Percentiles rank a stretch among this genome's conserved stretches.
Conservation (phyloP, 495 filamentous ascomycete genomes). For the Beverwykella pulmonaria region DNA sequence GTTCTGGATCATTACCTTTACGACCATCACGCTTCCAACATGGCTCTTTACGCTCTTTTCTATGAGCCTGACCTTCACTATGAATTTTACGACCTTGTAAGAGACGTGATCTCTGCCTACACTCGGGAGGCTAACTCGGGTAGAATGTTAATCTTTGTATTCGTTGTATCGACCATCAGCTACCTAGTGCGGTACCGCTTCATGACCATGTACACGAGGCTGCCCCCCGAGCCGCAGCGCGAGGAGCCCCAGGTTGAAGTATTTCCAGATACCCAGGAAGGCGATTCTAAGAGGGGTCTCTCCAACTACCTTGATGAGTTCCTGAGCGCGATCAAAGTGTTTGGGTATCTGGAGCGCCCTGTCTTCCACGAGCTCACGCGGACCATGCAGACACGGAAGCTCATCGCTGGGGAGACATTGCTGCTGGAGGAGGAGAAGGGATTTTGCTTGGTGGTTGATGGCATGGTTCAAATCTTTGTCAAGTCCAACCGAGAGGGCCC, state of each 20-base stretch:
- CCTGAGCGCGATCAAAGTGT: slow-evolving; percentile 97
- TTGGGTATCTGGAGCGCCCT: slow-evolving; percentile 92
- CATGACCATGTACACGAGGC: slow-evolving; percentile 89
- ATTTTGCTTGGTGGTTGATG: slow-evolving; percentile 96
- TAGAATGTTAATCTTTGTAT: slow-evolving; percentile 59
- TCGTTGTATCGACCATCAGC: slow-evolving; percentile 74
- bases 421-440: slow-evolving; percentile 96
- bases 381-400: slow-evolving; percentile 95
- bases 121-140: not conserved
- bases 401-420: slow-evolving; percentile 93
- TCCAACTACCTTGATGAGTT: slow-evolving; percentile 97
- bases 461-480: slow-evolving; percentile 96
- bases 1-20: slow-evolving; percentile 81
- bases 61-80: slow-evolving; percentile 92
- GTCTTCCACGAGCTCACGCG: slow-evolving; percentile 97
- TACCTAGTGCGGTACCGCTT: slow-evolving; percentile 95
- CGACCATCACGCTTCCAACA: slow-evolving; percentile 85
- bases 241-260: slow-evolving; percentile 95
- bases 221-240: slow-evolving; percentile 91
- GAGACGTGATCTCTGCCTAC: slow-evolving; percentile 23
- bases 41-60: slow-evolving; percentile 92
- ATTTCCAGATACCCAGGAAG: slow-evolving; percentile 89
- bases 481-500: slow-evolving; percentile 72
- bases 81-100: slow-evolving; percentile 96
- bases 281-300: slow-evolving; percentile 85